Evolutionary conservation across 176 grass and related monocot genomes (phyloP), one percentile per base, ranked within the genome.

Genomic region (Luzula sylvatica): DNA sequence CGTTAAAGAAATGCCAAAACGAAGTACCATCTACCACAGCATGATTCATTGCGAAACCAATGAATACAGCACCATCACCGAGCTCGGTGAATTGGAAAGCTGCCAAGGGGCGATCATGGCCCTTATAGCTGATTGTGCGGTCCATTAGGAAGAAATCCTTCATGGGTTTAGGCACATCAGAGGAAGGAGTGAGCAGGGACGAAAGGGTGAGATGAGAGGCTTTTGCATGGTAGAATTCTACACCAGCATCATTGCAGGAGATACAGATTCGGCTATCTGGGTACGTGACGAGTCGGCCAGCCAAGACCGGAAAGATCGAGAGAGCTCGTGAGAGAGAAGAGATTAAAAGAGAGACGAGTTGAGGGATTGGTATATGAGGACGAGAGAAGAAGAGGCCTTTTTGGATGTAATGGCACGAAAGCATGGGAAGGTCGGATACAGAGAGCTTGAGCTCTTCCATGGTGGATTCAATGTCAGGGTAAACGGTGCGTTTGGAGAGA

Each of bases 391-490:
- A 89, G 54, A 96, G 81, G 11, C 90, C 90, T 65, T 96, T 96
- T 68, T 96, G 90, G 63, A 96, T 96, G 77, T 89, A 96, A 64
- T 96, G 90, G 90, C 90, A 96, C 8, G 90, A 96, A 12, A 96
- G 81, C 90, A 96, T 96, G 66, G 90, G 90, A 29, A 96, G 64
- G 67, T 96, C 90, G 27, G 90, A 96, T 49, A 96, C 77, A 23
- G 90, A 96, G 0, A 96, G 81, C 40, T 65, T 81, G 48, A 96
- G 80, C 23, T 89, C 77, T 23, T 55, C 71, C 53, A 82, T 23
- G 7, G 45, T 11, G 28, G 90, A 86, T 40, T 52, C 46, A 8
- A 15, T 21, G 50, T 82, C 77, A 1, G 90, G 90, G 15, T 23
- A 66, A 8, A 96, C 73, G 17, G 53, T 68, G 67, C 77, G 58